phyloP scores from a whole-genome alignment of 225 moss, liverwort and hornwort genomes.

The Polytrichum formosum region DNA sequence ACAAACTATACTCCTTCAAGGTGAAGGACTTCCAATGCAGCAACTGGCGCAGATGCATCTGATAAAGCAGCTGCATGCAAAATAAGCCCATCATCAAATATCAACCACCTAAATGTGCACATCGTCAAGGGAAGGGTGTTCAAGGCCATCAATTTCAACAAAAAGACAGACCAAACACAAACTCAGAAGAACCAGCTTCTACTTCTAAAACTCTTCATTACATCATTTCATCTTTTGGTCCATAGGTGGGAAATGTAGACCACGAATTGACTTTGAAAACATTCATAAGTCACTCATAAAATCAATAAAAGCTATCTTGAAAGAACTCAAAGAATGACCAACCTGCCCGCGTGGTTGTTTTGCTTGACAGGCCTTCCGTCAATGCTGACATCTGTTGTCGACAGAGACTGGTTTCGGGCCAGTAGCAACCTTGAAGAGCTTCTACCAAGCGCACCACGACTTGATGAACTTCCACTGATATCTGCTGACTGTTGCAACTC shows the following conservation, averaged over 20 bases:
- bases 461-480: constrained; percentile 8
- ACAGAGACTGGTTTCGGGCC: not conserved
- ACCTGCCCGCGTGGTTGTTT: constrained; percentile 3
- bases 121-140: not conserved
- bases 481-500: constrained; percentile 20
- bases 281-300: not conserved
- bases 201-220: no score
- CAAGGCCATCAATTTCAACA: not conserved
- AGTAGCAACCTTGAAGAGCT: constrained; percentile 8
- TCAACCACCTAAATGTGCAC: not conserved
- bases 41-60: constrained; percentile 13
- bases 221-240: no score
- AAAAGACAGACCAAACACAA: no score
- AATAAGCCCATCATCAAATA: not conserved
- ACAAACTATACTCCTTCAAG: not conserved
- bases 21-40: constrained; percentile 10
- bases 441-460: not conserved
- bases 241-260: no score
- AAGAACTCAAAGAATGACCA: not conserved
- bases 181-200: no score
- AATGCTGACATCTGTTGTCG: not conserved
- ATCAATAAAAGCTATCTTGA: not conserved
- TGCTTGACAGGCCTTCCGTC: constrained; percentile 5
- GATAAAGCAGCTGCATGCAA: constrained; percentile 9
- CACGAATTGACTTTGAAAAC: not conserved